Conservation (phyloP, 768 basidiomycete genomes). For the Lactarius hatsudake region DNA sequence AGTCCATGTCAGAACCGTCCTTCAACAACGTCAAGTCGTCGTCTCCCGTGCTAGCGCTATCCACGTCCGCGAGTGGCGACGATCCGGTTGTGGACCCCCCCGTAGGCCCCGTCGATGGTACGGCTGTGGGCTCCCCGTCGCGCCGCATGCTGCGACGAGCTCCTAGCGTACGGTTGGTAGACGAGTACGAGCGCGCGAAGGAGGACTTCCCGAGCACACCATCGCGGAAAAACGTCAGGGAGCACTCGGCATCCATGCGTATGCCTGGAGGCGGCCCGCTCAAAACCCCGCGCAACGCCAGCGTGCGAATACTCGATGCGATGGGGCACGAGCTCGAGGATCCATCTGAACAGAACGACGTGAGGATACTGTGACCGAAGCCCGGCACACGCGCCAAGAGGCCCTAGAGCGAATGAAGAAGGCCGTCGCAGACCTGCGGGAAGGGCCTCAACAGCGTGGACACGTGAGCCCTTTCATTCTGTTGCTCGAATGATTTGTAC, state of each 20-base stretch:
- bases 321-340: slow-evolving; percentile 61
- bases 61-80: neutral
- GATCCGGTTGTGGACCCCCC: neutral
- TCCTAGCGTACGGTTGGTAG: slow-evolving; percentile 58
- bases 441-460: slow-evolving; percentile 58
- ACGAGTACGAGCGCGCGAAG: slow-evolving; percentile 54
- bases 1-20: slow-evolving; percentile 25
- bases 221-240: slow-evolving; percentile 27
- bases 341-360: slow-evolving; percentile 27
- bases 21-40: slow-evolving; percentile 25
- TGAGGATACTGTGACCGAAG: slow-evolving; percentile 26
- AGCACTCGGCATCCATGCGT: slow-evolving; percentile 26
- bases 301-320: slow-evolving; percentile 64
- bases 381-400: slow-evolving; percentile 44
- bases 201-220: slow-evolving; percentile 21
- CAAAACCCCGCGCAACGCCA: slow-evolving; percentile 36
- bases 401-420: slow-evolving; percentile 56
- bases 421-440: slow-evolving; percentile 55
- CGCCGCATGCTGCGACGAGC: slow-evolving; percentile 44
- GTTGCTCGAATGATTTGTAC: slow-evolving; percentile 8
- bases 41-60: slow-evolving; percentile 10
- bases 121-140: slow-evolving; percentile 25
- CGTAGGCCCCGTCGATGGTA: slow-evolving; percentile 28
- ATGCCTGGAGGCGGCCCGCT: slow-evolving; percentile 25
- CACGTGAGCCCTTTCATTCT: slow-evolving; percentile 40